Evolutionary conservation across 2,329 filamentous ascomycete genomes (phyloP), one percentile per base, ranked within the genome.

Genomic region (Pestalotiopsis fici): DNA sequence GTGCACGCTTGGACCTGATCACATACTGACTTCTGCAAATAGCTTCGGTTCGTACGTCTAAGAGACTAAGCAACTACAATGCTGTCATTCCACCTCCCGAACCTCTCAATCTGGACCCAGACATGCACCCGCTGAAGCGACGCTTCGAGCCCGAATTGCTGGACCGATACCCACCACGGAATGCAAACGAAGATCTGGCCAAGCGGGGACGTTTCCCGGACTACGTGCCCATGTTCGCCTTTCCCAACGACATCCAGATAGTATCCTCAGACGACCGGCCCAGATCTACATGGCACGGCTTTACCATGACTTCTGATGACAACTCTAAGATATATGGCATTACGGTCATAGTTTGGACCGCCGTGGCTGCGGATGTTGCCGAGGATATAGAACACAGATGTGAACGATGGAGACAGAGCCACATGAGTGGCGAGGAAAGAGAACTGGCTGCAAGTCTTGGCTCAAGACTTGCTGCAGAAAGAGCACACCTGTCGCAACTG

Each of bases 171-270:
- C 96, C 96, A 7, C 91, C 94, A 18, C 93, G 94, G 77, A 88
- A 89, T 71, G 92, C 94, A 76, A 85, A 90, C 25, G 94, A 97
- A 67, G 95, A 98, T 73, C 80, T 92, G 64, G 89, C 93, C 72
- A 87, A 92, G 74, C 88, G 96, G 75, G 94, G 94, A 65, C 91
- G 88, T 67, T 98, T 99, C 76, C 96, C 96, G 0, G 96, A 99
- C 77, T 99, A 98, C 75, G 94, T 99, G 21, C 96, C 96, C 66
- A 98, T 99, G 96, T 99, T 99, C 80, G 95, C 96, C 65, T 99
- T 98, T 75, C 96, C 96, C 59, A 98, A 98, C 79, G 96, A 99
- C 78, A 96, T 99, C 73, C 94, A 94, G 70, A 96, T 99, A 64
- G 93, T 98, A 11, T 98, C 96, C 1, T 95, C 95, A 1, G 96